phyloP scores from a whole-genome alignment of 2,329 filamentous ascomycete species.

The Hymenoscyphus linearis region DNA sequence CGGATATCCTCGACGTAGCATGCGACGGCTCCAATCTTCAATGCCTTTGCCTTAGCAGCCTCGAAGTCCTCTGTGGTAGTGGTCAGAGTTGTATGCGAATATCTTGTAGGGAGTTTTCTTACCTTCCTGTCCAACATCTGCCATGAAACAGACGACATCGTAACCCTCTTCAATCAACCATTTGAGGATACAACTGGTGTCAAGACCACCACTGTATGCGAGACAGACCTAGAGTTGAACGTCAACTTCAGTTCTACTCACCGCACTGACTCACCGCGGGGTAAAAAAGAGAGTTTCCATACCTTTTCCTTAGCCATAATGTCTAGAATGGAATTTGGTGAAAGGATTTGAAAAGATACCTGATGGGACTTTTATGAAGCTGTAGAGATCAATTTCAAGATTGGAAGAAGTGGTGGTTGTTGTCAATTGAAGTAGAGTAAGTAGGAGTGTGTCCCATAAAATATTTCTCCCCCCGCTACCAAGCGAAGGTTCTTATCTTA shows the following conservation, averaged over 20 bases:
- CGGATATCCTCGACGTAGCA: slow-evolving; percentile 55
- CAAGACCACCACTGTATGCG: slow-evolving; percentile 40
- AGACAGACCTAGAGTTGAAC: slow-evolving; percentile 34
- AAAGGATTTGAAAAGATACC: background rate
- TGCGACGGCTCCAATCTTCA: slow-evolving; percentile 36
- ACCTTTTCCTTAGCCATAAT: slow-evolving; percentile 13
- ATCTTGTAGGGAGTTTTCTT: no score
- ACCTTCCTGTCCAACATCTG: slow-evolving; percentile 64
- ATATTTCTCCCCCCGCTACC: slow-evolving; percentile 3
- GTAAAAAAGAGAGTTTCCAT: background rate
- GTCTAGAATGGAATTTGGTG: slow-evolving; percentile 1
- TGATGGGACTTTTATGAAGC: background rate
- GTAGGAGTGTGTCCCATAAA: slow-evolving; percentile 1
- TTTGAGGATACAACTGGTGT: slow-evolving; percentile 40
- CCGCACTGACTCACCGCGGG: background rate
- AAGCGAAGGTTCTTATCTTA: slow-evolving; percentile 7
- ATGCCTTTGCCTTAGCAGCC: slow-evolving; percentile 66
- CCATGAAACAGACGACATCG: slow-evolving; percentile 48
- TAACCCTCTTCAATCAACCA: slow-evolving; percentile 47
- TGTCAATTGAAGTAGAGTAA: slow-evolving; percentile 8
- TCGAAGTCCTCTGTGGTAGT: slow-evolving; percentile 57
- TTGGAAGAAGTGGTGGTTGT: background rate
- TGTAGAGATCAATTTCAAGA: background rate
- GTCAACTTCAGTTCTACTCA: slow-evolving; percentile 8
- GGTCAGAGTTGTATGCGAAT: no score